These are phyloP conservation scores for Fraxinus platypoda DNA, from an alignment of 305 asterid genomes.

Conservation along the genomic window DNA sequence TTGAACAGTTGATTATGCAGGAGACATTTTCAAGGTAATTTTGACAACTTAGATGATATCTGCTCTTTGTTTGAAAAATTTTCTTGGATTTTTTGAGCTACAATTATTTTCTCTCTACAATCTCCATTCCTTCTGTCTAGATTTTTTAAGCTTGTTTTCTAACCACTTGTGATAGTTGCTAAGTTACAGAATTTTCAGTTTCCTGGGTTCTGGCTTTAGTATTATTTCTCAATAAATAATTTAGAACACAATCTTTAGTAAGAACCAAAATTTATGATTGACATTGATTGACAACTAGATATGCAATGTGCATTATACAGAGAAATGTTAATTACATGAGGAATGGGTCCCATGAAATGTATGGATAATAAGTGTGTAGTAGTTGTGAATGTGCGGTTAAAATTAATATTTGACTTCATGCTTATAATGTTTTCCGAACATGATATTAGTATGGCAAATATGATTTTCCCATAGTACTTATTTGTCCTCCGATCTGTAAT, in stretches of 20 bases:
- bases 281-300: not conserved
- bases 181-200: not conserved
- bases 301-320: constrained; percentile 1
- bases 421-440: not conserved
- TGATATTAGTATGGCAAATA: not conserved
- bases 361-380: not conserved
- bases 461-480: constrained; percentile 14
- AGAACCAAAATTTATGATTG: not conserved
- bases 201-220: not conserved
- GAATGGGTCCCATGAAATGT: not conserved
- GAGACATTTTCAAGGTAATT: constrained; percentile 70
- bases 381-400: not conserved
- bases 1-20: constrained; percentile 58
- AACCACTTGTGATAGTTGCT: not conserved
- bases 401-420: not conserved
- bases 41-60: constrained; percentile 2
- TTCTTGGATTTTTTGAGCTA: not conserved
- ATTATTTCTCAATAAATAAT: not conserved
- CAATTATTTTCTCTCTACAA: not conserved
- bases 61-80: constrained; percentile 11
- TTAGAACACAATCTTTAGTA: not conserved
- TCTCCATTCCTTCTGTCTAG: not conserved
- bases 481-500: constrained; percentile 4
- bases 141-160: constrained; percentile 8
- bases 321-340: not conserved